Conservation (phyloP, 768 basidiomycete species). For the Lactarius vividus region DNA sequence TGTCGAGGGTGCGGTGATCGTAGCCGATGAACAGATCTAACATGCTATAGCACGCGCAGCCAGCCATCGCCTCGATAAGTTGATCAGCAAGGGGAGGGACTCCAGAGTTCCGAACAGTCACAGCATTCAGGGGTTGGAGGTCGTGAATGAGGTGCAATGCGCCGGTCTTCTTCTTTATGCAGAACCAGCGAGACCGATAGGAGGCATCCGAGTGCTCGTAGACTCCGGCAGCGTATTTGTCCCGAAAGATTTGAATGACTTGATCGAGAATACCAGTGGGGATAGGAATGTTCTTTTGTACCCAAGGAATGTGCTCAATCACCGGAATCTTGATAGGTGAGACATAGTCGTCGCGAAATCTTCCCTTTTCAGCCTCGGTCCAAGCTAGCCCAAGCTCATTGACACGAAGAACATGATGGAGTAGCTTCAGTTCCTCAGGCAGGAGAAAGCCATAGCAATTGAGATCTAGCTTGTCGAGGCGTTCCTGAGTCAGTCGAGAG, state of each 20-base stretch:
- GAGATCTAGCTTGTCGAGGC: not conserved
- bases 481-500: not conserved
- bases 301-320: too few species aligned
- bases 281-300: too few species aligned
- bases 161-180: too few species aligned
- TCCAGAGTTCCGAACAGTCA: conserved; percentile 28
- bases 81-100: conserved; percentile 15
- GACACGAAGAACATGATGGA: conserved; percentile 33
- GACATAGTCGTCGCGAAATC: not conserved
- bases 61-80: conserved; percentile 34
- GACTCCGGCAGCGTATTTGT: conserved; percentile 31
- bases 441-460: conserved; percentile 9
- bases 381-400: conserved; percentile 37
- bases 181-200: not conserved
- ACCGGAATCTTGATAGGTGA: too few species aligned
- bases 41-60: not conserved
- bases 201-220: conserved; percentile 28
- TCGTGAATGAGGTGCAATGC: conserved; percentile 28
- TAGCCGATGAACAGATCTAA: not conserved
- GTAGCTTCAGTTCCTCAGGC: conserved; percentile 31
- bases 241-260: too few species aligned
- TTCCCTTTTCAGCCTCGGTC: not conserved
- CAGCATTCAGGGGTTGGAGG: conserved; percentile 31
- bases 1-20: not conserved
- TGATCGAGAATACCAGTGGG: too few species aligned